phyloP scores from a whole-genome alignment of 805 yeast genomes.

The Metschnikowia anglica region DNA sequence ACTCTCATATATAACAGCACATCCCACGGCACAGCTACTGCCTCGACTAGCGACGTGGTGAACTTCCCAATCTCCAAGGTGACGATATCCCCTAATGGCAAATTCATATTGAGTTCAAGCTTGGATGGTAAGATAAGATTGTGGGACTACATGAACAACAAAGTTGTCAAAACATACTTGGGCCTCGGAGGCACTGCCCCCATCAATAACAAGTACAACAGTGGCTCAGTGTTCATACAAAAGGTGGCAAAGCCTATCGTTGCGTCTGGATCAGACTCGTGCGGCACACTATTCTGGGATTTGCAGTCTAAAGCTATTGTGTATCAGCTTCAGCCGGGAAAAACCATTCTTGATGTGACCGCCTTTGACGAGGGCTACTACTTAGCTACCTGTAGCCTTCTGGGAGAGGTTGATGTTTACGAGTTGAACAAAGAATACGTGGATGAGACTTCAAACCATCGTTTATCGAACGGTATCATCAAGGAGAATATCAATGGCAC shows the following conservation, averaged over 20 bases:
- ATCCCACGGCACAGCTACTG: conserved; percentile 57
- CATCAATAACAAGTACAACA: conserved; percentile 51
- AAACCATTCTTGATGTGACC: conserved; percentile 46
- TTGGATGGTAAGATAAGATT: conserved; percentile 75
- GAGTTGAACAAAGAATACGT: conserved; percentile 10
- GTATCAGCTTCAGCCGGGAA: conserved; percentile 22
- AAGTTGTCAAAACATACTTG: conserved; percentile 70
- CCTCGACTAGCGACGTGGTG: conserved; percentile 49
- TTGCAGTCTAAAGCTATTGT: conserved; percentile 57
- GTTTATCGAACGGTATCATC: neutral
- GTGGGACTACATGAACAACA: conserved; percentile 85
- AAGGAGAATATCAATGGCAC: neutral
- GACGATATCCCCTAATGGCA: conserved; percentile 75
- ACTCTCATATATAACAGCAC: conserved; percentile 78
- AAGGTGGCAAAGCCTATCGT: conserved; percentile 38
- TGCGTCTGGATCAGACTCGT: conserved; percentile 61
- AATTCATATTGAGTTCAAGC: conserved; percentile 72
- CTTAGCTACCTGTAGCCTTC: conserved; percentile 30
- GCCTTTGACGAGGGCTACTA: conserved; percentile 34
- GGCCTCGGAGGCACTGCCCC: conserved; percentile 29
- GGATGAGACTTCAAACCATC: neutral
- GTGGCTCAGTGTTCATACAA: conserved; percentile 53
- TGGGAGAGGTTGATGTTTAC: conserved; percentile 17
- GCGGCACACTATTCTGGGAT: conserved; percentile 62
- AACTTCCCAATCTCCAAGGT: conserved; percentile 75